Percentiles rank a stretch among this genome's conserved stretches.
Evolutionary conservation across 1,139 yeast species (phyloP).

Genomic region (Blastobotrys apis): DNA sequence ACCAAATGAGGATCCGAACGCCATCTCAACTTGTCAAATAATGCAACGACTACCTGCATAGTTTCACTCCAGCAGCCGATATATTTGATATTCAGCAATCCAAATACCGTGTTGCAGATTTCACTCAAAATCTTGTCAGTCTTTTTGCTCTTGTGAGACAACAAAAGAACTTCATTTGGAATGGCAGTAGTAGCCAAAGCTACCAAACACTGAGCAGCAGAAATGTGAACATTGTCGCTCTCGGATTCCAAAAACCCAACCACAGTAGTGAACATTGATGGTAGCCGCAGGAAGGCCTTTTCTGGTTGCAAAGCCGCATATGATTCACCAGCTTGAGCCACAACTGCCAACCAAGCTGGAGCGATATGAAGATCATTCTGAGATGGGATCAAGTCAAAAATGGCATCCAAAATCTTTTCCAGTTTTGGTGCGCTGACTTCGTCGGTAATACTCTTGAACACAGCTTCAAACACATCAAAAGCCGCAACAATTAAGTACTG

Average conservation of each 20-base stretch:
- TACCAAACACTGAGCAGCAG: constrained; percentile 83
- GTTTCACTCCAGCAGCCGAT: constrained; percentile 74
- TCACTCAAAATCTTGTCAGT: constrained; percentile 57
- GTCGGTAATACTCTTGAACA: constrained; percentile 71
- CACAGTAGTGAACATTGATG: constrained; percentile 54
- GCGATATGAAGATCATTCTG: constrained; percentile 78
- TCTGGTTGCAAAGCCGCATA: constrained; percentile 59
- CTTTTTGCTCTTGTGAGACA: constrained; percentile 42
- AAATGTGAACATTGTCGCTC: constrained; percentile 58
- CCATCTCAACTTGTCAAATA: constrained; percentile 59
- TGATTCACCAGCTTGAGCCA: constrained; percentile 78
- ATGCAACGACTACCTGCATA: constrained; percentile 62
- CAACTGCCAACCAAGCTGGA: constrained; percentile 92
- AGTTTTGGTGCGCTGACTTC: constrained; percentile 55
- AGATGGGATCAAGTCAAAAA: constrained; percentile 78
- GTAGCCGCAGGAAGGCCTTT: constrained; percentile 53
- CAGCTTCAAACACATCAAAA: constrained; percentile 78
- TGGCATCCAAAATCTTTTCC: constrained; percentile 58
- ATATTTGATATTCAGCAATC: constrained; percentile 66
- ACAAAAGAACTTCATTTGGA: constrained; percentile 53
- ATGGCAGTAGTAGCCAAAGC: constrained; percentile 67
- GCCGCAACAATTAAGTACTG: constrained; percentile 78
- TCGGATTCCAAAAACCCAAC: constrained; percentile 64
- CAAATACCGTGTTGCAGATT: constrained; percentile 45
- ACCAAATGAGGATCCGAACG: constrained; percentile 72